Conservation (phyloP, 1,284 basidiomycete species). For the Ustilago xerochloae region DNA sequence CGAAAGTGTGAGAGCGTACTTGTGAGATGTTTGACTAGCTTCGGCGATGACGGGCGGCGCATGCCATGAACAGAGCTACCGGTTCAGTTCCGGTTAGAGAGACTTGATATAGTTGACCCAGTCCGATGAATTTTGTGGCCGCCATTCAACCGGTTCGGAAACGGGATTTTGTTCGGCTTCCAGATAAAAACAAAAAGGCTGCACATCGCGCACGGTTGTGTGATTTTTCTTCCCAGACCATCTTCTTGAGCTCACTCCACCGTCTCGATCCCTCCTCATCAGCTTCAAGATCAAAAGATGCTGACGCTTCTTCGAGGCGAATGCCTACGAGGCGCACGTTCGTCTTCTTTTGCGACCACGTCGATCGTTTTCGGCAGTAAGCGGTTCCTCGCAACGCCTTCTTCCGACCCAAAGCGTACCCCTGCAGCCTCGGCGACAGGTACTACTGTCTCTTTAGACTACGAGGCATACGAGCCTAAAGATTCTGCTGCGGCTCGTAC, state of each 20-base stretch:
- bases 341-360: background rate
- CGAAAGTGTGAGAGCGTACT: too few relatives aligned
- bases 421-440: conserved; percentile 34
- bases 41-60: conserved; percentile 6
- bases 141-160: conserved; percentile 8
- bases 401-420: conserved; percentile 26
- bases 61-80: too few relatives aligned
- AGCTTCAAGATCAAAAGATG: background rate
- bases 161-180: conserved; percentile 36
- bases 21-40: too few relatives aligned
- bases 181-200: background rate
- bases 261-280: background rate
- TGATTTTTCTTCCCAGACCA: background rate
- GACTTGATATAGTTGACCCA: background rate
- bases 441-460: conserved; percentile 42
- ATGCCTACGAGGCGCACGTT: conserved; percentile 11
- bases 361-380: background rate
- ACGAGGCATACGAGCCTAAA: conserved; percentile 42
- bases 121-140: background rate
- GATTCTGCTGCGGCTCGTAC: conserved; percentile 11
- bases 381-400: conserved; percentile 23
- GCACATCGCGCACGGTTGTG: conserved; percentile 24
- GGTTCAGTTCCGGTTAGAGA: background rate
- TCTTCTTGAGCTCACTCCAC: background rate
- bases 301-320: conserved; percentile 15